phyloP scores from a whole-genome alignment of 129 eudicot genomes.

The Flaveria robusta region DNA sequence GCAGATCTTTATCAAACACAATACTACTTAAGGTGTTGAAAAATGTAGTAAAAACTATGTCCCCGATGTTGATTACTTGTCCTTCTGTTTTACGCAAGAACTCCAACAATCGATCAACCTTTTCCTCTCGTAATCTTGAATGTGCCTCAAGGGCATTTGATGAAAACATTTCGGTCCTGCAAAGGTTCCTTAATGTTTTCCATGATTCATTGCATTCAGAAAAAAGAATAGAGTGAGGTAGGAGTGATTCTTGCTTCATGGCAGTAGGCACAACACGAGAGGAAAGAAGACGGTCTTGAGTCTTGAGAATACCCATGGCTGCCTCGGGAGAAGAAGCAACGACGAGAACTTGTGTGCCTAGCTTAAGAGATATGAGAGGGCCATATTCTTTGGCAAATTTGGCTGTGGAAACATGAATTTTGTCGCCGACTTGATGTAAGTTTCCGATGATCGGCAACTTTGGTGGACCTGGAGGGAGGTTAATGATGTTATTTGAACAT shows the following conservation, averaged over 20 bases:
- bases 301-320: slow-evolving; percentile 41
- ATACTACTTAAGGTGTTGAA: slow-evolving; percentile 24
- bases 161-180: slow-evolving; percentile 29
- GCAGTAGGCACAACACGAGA: slow-evolving; percentile 27
- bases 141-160: slow-evolving; percentile 33
- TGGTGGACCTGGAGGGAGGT: slow-evolving; percentile 43
- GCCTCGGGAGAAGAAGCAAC: slow-evolving; percentile 45
- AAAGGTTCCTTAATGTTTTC: slow-evolving; percentile 28
- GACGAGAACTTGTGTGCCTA: slow-evolving; percentile 33
- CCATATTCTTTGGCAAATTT: slow-evolving; percentile 33
- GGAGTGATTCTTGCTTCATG: not conserved
- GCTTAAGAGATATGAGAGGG: slow-evolving; percentile 34
- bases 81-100: slow-evolving; percentile 26
- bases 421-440: slow-evolving; percentile 28
- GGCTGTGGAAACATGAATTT: slow-evolving; percentile 31
- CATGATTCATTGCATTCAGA: slow-evolving; percentile 31
- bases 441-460: slow-evolving; percentile 40
- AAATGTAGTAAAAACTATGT: slow-evolving; percentile 14
- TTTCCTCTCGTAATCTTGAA: slow-evolving; percentile 20
- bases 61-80: slow-evolving; percentile 11
- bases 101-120: slow-evolving; percentile 21
- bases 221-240: slow-evolving; percentile 22
- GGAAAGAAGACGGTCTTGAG: slow-evolving; percentile 37
- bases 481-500: not conserved
- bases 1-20: slow-evolving; percentile 22